phyloP scores from a whole-genome alignment of 306 rosid species.

The Hylodesmum podocarpum region DNA sequence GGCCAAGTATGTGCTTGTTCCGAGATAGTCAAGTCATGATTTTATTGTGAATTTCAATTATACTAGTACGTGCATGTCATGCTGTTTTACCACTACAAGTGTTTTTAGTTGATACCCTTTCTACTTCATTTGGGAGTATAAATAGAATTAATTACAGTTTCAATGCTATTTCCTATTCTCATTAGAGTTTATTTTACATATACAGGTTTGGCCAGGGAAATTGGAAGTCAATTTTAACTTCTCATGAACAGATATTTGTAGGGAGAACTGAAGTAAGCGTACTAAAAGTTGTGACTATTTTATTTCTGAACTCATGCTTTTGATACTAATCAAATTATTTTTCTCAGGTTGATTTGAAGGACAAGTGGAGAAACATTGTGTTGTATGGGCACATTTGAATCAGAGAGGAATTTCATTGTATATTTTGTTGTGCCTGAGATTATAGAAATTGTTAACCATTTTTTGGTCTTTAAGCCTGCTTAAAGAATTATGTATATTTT shows the following conservation, averaged over 20 bases:
- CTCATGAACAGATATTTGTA: constrained; percentile 44
- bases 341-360: constrained; percentile 69
- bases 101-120: neutral
- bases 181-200: constrained; percentile 13
- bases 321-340: neutral
- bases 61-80: neutral
- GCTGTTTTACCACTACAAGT: neutral
- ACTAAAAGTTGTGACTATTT: neutral
- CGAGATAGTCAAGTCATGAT: too few species aligned
- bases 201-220: constrained; percentile 56
- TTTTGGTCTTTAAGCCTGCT: too few species aligned
- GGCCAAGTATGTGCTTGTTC: too few species aligned
- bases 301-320: neutral
- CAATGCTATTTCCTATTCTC: constrained; percentile 3
- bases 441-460: neutral
- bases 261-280: constrained; percentile 59
- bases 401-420: neutral
- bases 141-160: neutral
- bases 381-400: neutral
- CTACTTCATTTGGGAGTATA: neutral
- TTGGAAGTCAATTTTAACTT: constrained; percentile 55
- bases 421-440: neutral
- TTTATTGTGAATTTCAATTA: too few species aligned
- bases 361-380: constrained; percentile 35
- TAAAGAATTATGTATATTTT: too few species aligned